Base-by-base conservation (phyloP, 306 rosid genomes). In the Fragaria nilgerrensis region DNA sequence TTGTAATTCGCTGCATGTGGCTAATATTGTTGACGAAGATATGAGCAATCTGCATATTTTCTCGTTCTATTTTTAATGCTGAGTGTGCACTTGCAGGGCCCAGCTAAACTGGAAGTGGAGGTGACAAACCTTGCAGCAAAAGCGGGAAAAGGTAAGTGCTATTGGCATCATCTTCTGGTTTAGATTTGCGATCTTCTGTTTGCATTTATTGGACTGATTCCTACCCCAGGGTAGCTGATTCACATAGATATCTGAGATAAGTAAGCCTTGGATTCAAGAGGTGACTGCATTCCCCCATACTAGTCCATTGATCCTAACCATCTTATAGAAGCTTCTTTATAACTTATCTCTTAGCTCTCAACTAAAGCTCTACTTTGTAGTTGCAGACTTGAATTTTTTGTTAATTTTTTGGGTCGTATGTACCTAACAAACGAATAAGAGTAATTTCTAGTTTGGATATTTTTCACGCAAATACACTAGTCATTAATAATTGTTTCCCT, bases 111-210 rank as follows among this genome's bases (percentile, higher is more conserved):
- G 89, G 99, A 95, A 85, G 89, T 95, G 75, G 99, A 95, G 86
- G 91, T 95, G 78, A 92, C 99, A 75, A 95, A 95, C 84, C 97
- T 95, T 47, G 90, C 92, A 9, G 99, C 99, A 36, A 95, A 91
- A 86, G 97, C 99, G 64, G 99, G 99, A 68, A 95, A 95, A 88
- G 99, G 99, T 91, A 81, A 50, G 75, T 82, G 36, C 75, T 64
- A 56, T 49, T 2, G 56, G 9, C 61, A 20, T 59, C 72, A 70
- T 71, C 43, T 69, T 76, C 52, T 53, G 75, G 68, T 32, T 64
- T 76, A 23, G 56, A 68, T 20, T 41, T 36, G 55, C 29, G 45
- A 34, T 50, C 48, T 75, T 55, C 58, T 44, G 45, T 74, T 9
- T 41, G 1, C 27, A 44, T 70, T 3, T 63, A 19, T 45, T 27